phyloP scores from a whole-genome alignment of 176 grass and related monocot species.

The Aegilops tauschii region DNA sequence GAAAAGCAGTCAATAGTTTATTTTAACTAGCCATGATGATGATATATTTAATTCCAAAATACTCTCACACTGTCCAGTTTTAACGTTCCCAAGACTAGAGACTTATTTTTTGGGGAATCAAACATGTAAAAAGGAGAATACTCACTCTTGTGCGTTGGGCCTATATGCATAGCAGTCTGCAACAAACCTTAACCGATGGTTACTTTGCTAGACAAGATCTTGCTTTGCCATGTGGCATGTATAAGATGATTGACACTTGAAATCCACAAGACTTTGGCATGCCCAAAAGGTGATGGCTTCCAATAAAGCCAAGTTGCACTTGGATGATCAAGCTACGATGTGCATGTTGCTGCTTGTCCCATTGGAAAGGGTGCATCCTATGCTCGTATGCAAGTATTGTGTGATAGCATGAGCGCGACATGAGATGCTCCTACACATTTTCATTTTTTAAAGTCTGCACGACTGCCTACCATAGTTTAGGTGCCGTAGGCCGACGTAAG shows the following conservation, averaged over 20 bases:
- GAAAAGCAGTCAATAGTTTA: background rate
- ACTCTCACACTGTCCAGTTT: background rate
- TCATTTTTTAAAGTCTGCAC: background rate
- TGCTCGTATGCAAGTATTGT: background rate
- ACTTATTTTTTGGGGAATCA: background rate
- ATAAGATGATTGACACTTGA: conserved; percentile 37
- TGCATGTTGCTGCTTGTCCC: background rate
- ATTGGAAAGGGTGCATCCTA: conserved; percentile 13
- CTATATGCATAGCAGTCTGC: background rate
- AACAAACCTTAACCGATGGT: background rate
- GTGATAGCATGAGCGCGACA: background rate
- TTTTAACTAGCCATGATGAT: background rate
- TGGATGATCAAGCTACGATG: background rate
- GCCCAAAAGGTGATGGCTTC: background rate
- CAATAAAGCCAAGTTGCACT: background rate
- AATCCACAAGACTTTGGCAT: conserved; percentile 15
- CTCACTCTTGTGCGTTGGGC: background rate
- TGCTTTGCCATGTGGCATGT: background rate
- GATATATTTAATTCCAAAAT: background rate
- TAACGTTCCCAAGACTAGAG: background rate
- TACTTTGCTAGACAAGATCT: conserved; percentile 9
- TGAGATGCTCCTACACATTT: background rate
- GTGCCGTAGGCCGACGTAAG: too few relatives aligned
- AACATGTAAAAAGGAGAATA: conserved; percentile 8
- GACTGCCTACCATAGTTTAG: background rate